Conservation (phyloP, 768 basidiomycete species). For the Hypsizygus marmoreus region DNA sequence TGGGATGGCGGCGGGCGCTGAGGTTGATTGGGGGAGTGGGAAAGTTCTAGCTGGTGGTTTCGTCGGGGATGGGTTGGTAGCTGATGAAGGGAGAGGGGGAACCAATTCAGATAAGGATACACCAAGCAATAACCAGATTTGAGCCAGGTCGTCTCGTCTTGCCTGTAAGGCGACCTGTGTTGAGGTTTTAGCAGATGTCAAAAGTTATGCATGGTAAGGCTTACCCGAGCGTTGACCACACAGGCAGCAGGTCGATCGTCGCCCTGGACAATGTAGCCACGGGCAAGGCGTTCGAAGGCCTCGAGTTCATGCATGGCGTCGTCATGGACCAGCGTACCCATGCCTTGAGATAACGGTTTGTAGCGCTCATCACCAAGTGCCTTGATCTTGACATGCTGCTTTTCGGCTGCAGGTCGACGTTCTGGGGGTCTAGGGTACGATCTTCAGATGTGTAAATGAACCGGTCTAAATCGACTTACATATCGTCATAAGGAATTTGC, state of each 20-base stretch:
- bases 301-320: constrained; percentile 42
- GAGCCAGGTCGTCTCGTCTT: constrained; percentile 56
- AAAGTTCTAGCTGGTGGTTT: constrained; percentile 11
- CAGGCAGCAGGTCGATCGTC: constrained; percentile 51
- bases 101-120: constrained; percentile 55
- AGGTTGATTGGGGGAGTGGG: constrained; percentile 31
- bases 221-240: constrained; percentile 57
- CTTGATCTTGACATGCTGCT: constrained; percentile 46
- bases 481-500: constrained; percentile 81
- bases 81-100: constrained; percentile 33
- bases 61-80: constrained; percentile 23
- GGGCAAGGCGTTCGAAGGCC: constrained; percentile 61
- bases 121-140: constrained; percentile 67
- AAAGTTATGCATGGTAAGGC: constrained; percentile 3
- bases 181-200: constrained; percentile 6
- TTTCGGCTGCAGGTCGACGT: constrained; percentile 31
- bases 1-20: constrained; percentile 43
- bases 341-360: constrained; percentile 52
- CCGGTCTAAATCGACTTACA: constrained; percentile 43
- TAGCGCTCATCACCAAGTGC: constrained; percentile 58
- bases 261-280: constrained; percentile 58
- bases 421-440: constrained; percentile 37
- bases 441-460: constrained; percentile 4
- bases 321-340: constrained; percentile 52
- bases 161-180: constrained; percentile 59